Base-by-base conservation (phyloP, 495 filamentous ascomycete species). In the Aspergillus panamensis region DNA sequence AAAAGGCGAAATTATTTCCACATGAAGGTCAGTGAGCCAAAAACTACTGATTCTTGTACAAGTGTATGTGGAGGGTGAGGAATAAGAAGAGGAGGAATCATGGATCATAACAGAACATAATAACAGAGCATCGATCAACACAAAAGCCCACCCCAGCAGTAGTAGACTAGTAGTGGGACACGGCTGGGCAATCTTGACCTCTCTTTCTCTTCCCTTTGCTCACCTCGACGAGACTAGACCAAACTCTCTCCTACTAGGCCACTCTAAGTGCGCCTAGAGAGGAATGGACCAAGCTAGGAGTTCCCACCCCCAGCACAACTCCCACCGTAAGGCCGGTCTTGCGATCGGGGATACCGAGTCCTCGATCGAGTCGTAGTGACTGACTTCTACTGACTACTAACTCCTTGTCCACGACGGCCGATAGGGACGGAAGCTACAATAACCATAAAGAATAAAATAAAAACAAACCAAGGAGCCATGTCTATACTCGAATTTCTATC, bases 271-370 rank as follows among this genome's bases (percentile, higher is more conserved):
- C 12, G 50, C 55, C 47, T 25, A 29, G 51, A 55, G 48, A 62
- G 55, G 57, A 61, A 66, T 62, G 55, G 57, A 59, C 55, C 56
- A 63, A 55, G 64, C 64, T 66, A 66, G 64, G 63, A 66, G 60
- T 66, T 49, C 45, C 59, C 60, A 59, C 63, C 61, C 64, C 64
- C 61, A 63, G 64, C 61, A 60, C 42, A 25, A 55, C 39, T 39
- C 29, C 39, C 59, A 53, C 54, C 51, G 51, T 39, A 55, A 42
- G 56, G 48, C 56, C 14, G 47, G 20, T 53, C 45, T 53, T 49
- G 30, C 31, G 51, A 48, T 58, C 48, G 56, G 56, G 44, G 56
- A 58, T 48, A 52, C 40, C 44, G 45, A 40, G 20, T 49, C 47
- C 10, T 12, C 30, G 29, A 20, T 17, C 20, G 12, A 29, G 19